Percentiles rank a stretch among this genome's conserved stretches.
Evolutionary conservation across 495 filamentous ascomycete genomes (phyloP).

Genomic region (Cercophora sp.): DNA sequence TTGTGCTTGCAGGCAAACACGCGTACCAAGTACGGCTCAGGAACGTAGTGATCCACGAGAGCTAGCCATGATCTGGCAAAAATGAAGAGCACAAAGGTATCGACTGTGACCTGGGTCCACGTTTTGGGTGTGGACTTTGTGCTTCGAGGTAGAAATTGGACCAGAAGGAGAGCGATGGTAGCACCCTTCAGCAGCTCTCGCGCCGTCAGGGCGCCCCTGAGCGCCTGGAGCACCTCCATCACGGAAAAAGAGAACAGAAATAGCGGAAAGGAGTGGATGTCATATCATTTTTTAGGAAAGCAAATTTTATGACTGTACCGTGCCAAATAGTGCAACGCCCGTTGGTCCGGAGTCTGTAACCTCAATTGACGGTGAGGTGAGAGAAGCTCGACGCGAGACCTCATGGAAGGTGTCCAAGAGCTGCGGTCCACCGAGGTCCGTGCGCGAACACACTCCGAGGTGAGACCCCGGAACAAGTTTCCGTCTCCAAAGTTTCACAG

Average conservation of each 20-base stretch:
- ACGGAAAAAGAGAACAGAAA: neutral
- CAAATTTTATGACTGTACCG: neutral
- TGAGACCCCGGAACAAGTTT: no score
- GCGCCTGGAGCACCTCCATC: conserved; percentile 16
- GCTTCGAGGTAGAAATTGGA: neutral
- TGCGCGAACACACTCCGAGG: no score
- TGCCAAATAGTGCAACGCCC: no score
- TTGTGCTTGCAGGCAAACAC: neutral
- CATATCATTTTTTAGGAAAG: neutral
- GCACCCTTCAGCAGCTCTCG: conserved; percentile 17
- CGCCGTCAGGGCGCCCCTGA: conserved; percentile 2
- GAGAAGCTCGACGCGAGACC: no score
- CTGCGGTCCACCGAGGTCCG: no score
- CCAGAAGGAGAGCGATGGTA: conserved; percentile 7
- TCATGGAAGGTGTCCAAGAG: no score
- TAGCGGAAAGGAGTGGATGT: conserved; percentile 3
- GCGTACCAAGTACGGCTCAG: conserved; percentile 77
- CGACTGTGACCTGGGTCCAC: neutral
- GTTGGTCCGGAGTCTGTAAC: no score
- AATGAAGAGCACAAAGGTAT: conserved; percentile 17
- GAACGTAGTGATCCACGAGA: conserved; percentile 48
- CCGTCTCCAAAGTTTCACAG: no score
- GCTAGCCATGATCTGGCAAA: conserved; percentile 28
- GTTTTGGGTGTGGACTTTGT: neutral
- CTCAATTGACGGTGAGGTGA: no score